Evolutionary conservation across 768 basidiomycete genomes (phyloP).

Genomic region (Collybia sordida): DNA sequence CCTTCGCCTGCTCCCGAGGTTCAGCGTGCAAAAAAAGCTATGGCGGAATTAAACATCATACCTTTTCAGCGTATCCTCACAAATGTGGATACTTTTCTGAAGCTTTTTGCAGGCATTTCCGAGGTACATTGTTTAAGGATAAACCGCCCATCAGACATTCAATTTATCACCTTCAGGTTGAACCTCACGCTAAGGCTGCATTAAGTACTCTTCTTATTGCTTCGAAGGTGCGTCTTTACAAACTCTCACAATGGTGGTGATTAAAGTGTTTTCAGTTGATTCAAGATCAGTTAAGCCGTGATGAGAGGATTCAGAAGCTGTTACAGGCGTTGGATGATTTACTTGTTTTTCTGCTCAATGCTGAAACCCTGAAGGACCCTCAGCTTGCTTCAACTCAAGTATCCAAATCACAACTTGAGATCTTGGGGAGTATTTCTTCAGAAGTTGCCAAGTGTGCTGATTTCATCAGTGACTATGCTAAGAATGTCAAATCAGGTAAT

Average conservation of each 20-base stretch:
- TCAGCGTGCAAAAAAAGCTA: not conserved
- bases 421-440: constrained; percentile 13
- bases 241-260: not conserved
- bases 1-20: not conserved
- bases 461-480: constrained; percentile 25
- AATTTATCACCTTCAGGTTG: not conserved
- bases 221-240: no score
- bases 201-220: no score
- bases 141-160: no score
- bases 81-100: not conserved
- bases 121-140: not conserved
- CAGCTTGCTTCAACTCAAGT: not conserved
- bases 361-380: not conserved
- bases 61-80: no score
- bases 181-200: not conserved
- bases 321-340: not conserved
- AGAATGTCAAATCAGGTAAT: constrained; percentile 17
- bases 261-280: not conserved
- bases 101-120: not conserved
- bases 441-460: constrained; percentile 28
- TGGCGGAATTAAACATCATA: not conserved
- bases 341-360: not conserved
- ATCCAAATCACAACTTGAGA: constrained; percentile 7
- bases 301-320: not conserved
- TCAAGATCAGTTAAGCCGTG: not conserved